phyloP scores from a whole-genome alignment of 2,329 filamentous ascomycete genomes.

The Xylariales sp. region DNA sequence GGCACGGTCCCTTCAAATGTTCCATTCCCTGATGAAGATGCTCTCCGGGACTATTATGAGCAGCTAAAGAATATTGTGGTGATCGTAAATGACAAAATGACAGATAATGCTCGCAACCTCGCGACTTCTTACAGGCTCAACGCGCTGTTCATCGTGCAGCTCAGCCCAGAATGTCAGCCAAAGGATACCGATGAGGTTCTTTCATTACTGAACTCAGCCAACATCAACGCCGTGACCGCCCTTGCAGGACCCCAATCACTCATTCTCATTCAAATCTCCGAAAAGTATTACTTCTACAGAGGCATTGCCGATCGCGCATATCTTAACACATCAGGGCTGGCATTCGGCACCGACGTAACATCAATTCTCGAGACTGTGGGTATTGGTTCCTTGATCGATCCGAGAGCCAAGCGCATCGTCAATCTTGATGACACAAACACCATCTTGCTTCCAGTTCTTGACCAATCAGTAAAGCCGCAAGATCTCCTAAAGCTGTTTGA shows the following conservation, averaged over 20 bases:
- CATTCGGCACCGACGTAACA: constrained; percentile 10
- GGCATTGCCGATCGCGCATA: constrained; percentile 13
- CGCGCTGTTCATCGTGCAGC: constrained; percentile 20
- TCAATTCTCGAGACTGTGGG: not conserved
- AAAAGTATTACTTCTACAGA: constrained; percentile 20
- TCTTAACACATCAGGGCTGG: constrained; percentile 13
- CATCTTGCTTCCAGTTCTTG: constrained; percentile 11
- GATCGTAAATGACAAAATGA: constrained; percentile 24
- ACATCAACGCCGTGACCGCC: constrained; percentile 21
- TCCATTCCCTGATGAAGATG: constrained; percentile 12
- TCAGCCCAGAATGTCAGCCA: constrained; percentile 6
- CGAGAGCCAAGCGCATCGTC: constrained; percentile 12
- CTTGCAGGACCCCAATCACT: constrained; percentile 20
- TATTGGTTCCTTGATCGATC: not conserved
- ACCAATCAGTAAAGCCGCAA: constrained; percentile 6
- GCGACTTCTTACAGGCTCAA: constrained; percentile 20
- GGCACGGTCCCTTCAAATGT: constrained; percentile 12
- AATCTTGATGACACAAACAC: constrained; percentile 10
- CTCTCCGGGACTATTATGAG: constrained; percentile 13
- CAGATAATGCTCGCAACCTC: constrained; percentile 24
- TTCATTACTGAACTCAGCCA: constrained; percentile 13
- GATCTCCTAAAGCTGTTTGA: constrained; percentile 7
- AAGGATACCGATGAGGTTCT: constrained; percentile 10
- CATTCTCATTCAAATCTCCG: constrained; percentile 15
- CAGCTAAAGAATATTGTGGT: constrained; percentile 17